Conservation (phyloP, 1,139 yeast species). For the Suhomyces choctaworum region DNA sequence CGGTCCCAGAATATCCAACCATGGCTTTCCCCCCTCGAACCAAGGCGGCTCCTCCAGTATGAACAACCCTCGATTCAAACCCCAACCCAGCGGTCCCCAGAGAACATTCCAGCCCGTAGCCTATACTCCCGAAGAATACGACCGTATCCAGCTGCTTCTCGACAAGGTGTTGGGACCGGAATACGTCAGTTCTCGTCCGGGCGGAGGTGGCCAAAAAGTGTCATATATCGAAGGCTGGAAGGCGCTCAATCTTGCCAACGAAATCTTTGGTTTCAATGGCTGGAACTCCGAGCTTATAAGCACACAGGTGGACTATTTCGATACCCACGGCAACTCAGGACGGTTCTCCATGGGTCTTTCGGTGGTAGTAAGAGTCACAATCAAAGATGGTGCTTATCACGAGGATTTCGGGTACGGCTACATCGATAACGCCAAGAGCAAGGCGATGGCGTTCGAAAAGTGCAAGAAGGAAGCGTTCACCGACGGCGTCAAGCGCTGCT, state of each 20-base stretch:
- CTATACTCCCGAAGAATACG: slow-evolving; percentile 42
- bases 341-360: slow-evolving; percentile 64
- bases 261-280: slow-evolving; percentile 78
- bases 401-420: slow-evolving; percentile 85
- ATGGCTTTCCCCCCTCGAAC: slow-evolving; percentile 2
- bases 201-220: slow-evolving; percentile 68
- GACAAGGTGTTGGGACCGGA: slow-evolving; percentile 85
- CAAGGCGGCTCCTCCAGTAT: slow-evolving; percentile 6
- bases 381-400: slow-evolving; percentile 73
- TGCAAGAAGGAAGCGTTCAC: slow-evolving; percentile 82
- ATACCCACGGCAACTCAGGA: slow-evolving; percentile 56
- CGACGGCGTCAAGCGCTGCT: slow-evolving; percentile 74
- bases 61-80: slow-evolving; percentile 8
- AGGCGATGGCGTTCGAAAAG: slow-evolving; percentile 76
- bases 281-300: slow-evolving; percentile 73
- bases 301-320: slow-evolving; percentile 70
- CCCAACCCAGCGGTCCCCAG: slow-evolving; percentile 13
- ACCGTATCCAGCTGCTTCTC: slow-evolving; percentile 43
- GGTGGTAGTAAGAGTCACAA: slow-evolving; percentile 67
- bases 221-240: slow-evolving; percentile 82
- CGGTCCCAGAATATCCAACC: slow-evolving; percentile 1
- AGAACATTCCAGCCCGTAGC: slow-evolving; percentile 28
- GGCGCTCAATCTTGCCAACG: slow-evolving; percentile 74
- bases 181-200: slow-evolving; percentile 78
- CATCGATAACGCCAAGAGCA: slow-evolving; percentile 68